Evolutionary conservation across 495 filamentous ascomycete species (phyloP).

Genomic region (Neurospora terricola): DNA sequence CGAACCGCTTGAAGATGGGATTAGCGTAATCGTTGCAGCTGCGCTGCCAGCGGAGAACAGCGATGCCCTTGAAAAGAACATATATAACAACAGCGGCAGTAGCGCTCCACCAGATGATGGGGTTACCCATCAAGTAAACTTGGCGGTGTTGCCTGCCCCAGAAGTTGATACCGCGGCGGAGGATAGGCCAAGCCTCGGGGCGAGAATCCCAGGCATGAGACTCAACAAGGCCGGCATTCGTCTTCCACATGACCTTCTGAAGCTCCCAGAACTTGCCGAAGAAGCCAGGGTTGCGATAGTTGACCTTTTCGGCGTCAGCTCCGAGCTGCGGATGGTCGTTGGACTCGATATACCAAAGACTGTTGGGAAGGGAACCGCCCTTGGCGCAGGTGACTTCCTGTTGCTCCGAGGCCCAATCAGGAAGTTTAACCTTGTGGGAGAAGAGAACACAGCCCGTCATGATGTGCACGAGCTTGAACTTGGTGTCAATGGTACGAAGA

Average conservation of each 20-base stretch:
- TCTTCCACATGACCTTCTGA: constrained; percentile 99
- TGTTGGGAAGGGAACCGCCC: constrained; percentile 87
- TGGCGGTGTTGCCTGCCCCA: constrained; percentile 93
- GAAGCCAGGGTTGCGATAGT: constrained; percentile 91
- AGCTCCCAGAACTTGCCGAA: constrained; percentile 98
- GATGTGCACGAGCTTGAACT: constrained; percentile 87
- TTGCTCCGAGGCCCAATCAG: constrained; percentile 93
- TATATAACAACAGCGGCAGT: constrained; percentile 75
- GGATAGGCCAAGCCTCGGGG: constrained; percentile 84
- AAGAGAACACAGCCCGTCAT: constrained; percentile 97
- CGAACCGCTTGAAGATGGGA: constrained; percentile 82
- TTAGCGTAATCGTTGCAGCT: constrained; percentile 77
- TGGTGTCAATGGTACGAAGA: constrained; percentile 88
- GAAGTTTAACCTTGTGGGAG: constrained; percentile 97
- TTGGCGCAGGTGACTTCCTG: constrained; percentile 97
- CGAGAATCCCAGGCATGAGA: constrained; percentile 97
- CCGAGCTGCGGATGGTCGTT: constrained; percentile 74
- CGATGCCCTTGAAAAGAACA: constrained; percentile 71
- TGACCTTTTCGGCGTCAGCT: constrained; percentile 75
- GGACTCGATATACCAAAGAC: constrained; percentile 88
- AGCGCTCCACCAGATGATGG: constrained; percentile 87
- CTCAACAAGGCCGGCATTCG: constrained; percentile 91
- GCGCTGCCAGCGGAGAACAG: constrained; percentile 89
- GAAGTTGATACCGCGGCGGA: constrained; percentile 96
- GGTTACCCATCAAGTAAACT: constrained; percentile 94